A percentile compares a stretch with the other conserved stretches of the same genome.
Evolutionary conservation across 1,284 basidiomycete genomes (phyloP).

Genomic region (Tilletia indica): DNA sequence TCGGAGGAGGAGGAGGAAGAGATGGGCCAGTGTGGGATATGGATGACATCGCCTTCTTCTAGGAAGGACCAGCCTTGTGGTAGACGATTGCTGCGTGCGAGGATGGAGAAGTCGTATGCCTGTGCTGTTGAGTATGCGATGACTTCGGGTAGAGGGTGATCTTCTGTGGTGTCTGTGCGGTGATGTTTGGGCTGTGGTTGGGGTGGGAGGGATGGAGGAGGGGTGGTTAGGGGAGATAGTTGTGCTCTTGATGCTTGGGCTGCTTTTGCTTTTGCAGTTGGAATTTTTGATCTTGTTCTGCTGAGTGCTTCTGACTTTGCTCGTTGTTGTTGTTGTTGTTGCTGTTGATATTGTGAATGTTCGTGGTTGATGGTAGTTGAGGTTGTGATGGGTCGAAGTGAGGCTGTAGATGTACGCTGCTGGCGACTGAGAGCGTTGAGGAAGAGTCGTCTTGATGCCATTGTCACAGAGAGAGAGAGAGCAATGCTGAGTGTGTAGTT

Average conservation of each 20-base stretch:
- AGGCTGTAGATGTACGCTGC: too few species aligned
- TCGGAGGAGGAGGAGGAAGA: not conserved
- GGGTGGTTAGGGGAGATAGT: not conserved
- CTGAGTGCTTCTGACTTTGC: not conserved
- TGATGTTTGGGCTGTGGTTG: not conserved
- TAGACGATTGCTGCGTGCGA: conserved; percentile 37
- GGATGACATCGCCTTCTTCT: conserved; percentile 51
- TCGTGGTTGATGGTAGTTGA: not conserved
- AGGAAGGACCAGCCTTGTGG: conserved; percentile 42
- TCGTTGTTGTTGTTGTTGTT: conserved; percentile 1
- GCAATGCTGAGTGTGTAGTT: too few species aligned
- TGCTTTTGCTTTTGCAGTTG: conserved; percentile 6
- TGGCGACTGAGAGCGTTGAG: too few species aligned
- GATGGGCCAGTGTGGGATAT: conserved; percentile 47
- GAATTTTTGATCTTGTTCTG: not conserved
- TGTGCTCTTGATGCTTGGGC: not conserved
- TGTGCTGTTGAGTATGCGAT: conserved; percentile 49
- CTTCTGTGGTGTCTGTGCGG: not conserved
- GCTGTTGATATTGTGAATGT: not conserved
- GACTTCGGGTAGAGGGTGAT: conserved; percentile 28
- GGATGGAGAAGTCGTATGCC: conserved; percentile 43
- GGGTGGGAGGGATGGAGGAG: too few species aligned
- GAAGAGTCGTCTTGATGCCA: too few species aligned
- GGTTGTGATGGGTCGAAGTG: not conserved
- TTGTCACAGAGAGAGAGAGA: too few species aligned